Evolutionary conservation across 2,329 filamentous ascomycete species (phyloP), one percentile per base, ranked within the genome.

Genomic region (Exophiala aquamarina): DNA sequence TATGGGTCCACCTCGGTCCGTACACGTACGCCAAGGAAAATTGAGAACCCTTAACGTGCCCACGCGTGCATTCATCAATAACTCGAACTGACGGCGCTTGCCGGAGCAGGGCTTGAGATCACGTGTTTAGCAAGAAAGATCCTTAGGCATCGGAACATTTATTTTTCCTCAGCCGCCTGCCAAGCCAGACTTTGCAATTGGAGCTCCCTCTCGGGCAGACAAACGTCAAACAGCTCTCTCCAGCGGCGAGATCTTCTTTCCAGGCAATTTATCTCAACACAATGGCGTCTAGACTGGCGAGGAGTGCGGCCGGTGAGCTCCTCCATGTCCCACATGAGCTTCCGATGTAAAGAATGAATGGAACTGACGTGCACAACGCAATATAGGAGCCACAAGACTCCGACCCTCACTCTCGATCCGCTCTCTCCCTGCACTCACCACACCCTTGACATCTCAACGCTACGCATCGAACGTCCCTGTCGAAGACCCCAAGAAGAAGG

Each of bases 261-360:
- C 41, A 44, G 35, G 36, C 29, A 45, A 44, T 15, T 52, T 37
- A 34, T 46, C 38, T 13, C 33, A 32, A 38, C 73, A 87, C 79
- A 87, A 97, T 97, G 92, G 92, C 92, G 81, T 95, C 89, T 76
- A 89, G 91, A 81, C 82, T 97, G 79, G 89, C 86, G 82, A 90
- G 88, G 83, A 91, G 84, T 82, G 89, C 90, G 77, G 78, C 92
- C 77, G 88, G 92, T 97, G 84, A 73, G 89, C 84, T 60, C 40
- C 51, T 49, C 37, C 66, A 54, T 65, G 6, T 7, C 61, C 48
- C 57, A 46, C 52, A 53, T 37, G 39, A 50, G 32, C 39, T 26
- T 40, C 29, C 33, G 41, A 18, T 21, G 50, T 55, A 39, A 55
- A 52, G n/a, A 34, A 38, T 32, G 17, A 33, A 41, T 57, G 23